Base-by-base conservation (phyloP, 2,329 filamentous ascomycete genomes). In the Zymoseptoria crescenta region DNA sequence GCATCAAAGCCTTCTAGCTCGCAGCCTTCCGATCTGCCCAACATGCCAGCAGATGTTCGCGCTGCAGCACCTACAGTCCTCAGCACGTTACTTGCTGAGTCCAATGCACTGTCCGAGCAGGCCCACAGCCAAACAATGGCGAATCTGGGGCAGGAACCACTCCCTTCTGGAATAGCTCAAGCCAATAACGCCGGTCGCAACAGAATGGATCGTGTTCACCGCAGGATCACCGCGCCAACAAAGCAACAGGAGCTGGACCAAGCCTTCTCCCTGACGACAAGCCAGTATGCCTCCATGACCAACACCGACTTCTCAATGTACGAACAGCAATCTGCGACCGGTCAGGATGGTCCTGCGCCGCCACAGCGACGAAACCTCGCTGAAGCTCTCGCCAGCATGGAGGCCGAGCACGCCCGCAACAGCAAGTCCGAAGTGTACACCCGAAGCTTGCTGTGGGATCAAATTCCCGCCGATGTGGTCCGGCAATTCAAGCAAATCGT, bases 401-500 rank as follows among this genome's bases (percentile, higher is more conserved):
- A 90, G 65, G 83, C 81, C 68, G 80, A 81, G 69, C 55, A 54
- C 21, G 58, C 55, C 20, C 65, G 60, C 53, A 64, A 58, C 50
- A 62, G 56, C 57, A 88, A 87, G 53, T 89, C 92, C 59, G 91
- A 96, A 69, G 89, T 96, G 49, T 96, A 96, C 77, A 95, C 92
- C 35, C 84, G 93, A 59, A 96, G 91, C 63, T 81, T 97, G 62
- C 85, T 97, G 59, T 96, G 91, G 90, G 91, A 96, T 70, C 89
- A 92, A 75, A 92, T 97, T 68, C 92, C 94, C 13, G 83, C 85
- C 67, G 91, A 97, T 65, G 91, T 97, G 54, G 91, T 99, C 56
- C 85, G 87, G 67, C 91, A 93, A 73, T 97, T 97, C 79, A 89
- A 89, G 69, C 89, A 90, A 75, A 91, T 96, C 83, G 88, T 96